Conservation (phyloP, 768 basidiomycete species). For the Psilocybe subaeruginosa region DNA sequence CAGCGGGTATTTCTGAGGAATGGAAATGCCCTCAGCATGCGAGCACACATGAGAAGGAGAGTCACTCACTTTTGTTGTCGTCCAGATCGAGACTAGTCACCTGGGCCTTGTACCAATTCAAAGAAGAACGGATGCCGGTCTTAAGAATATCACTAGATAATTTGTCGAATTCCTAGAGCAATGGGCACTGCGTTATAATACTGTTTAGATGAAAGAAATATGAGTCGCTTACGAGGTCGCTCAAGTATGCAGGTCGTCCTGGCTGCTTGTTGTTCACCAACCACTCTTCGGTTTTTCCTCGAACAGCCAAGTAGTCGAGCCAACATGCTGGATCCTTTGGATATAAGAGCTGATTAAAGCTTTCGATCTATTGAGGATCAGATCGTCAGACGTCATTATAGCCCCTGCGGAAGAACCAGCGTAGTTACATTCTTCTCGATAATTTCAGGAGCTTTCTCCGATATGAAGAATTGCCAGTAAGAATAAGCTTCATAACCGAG, state of each 20-base stretch:
- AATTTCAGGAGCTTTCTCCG: neutral
- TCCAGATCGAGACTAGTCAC: neutral
- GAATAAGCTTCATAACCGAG: neutral
- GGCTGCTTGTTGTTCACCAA: neutral
- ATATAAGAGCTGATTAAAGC: neutral
- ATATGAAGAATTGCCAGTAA: neutral
- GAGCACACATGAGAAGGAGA: neutral
- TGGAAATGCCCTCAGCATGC: neutral
- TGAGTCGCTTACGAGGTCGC: neutral
- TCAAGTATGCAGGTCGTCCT: neutral
- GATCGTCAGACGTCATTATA: neutral
- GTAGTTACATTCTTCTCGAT: neutral
- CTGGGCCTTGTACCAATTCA: neutral
- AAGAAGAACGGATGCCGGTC: neutral
- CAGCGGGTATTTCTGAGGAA: neutral
- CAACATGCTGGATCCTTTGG: neutral
- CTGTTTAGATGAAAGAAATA: too few relatives aligned
- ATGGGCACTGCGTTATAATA: neutral
- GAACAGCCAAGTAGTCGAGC: neutral
- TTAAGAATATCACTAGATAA: neutral
- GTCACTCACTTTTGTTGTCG: neutral
- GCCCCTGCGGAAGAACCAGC: neutral
- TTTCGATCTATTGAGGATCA: neutral
- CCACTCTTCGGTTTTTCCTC: neutral
- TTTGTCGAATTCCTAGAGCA: neutral